Base-by-base conservation (phyloP, 495 filamentous ascomycete genomes). In the Talaromyces nanjingensis region DNA sequence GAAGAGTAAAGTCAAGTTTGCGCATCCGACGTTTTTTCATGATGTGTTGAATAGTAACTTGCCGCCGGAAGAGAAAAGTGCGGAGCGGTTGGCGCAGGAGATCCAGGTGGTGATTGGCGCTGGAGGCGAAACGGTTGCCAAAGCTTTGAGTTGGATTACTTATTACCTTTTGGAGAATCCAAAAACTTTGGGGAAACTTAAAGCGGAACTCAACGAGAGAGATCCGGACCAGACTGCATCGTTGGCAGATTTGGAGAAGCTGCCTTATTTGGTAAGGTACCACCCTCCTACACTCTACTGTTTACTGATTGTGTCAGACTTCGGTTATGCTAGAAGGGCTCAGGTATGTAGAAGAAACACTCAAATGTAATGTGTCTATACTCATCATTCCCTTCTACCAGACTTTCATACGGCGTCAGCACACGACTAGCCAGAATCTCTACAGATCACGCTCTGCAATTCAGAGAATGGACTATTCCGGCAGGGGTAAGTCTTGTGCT, bases 11-110 rank as follows among this genome's bases (percentile, higher is more conserved):
- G 3, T 16, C 37, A 42, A 42, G 37, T 60, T 66, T 42, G 62
- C 53, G 59, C 47, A 71, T 59, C 60, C 66, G 27, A 82, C 79
- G 3, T 69, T 83, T 33, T 81, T 83, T 62, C 72, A 76, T 53
- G 73, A 74, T 14, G 57, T 83, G 4, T 56, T 81, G 11, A 63
- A 73, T 39, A 74, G 71, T 59, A 66, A 73, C n/a, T 66, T 83
- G 18, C 81, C 80, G 0, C 33, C 63, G 1, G 61, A 71, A 42
- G 76, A 79, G 62, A 74, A 42, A 14, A 42, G 37, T 42, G 14
- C 37, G 12, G 37, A 42, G 37, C 37, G 37, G 14, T 65, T 84
- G 20, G 65, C 67, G 14, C 71, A 77, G n/a, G 81, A 85, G 64
- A 79, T 76, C 3, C 69, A 73, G 39, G 64, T 69, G 0, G 63